These are phyloP conservation scores for Monilinia fructigena DNA, from an alignment of 2,329 filamentous ascomycete genomes.

Conservation along the genomic window DNA sequence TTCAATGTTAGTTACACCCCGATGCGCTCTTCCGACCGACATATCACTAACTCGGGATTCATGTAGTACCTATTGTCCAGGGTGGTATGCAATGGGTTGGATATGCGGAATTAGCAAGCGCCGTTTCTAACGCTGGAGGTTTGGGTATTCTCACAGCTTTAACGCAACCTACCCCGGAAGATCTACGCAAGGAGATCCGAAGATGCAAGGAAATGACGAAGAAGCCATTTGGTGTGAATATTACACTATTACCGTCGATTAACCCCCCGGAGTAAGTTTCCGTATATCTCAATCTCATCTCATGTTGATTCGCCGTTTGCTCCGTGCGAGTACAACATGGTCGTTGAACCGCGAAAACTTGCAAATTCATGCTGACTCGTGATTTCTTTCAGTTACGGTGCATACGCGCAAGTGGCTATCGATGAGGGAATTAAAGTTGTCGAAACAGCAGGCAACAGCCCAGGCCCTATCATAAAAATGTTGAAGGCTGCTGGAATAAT, in stretches of 20 bases:
- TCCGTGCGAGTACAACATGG: slow-evolving; percentile 12
- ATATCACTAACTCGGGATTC: slow-evolving; percentile 3
- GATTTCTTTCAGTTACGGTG: slow-evolving; percentile 56
- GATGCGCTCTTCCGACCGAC: not conserved
- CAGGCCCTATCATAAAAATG: slow-evolving; percentile 84
- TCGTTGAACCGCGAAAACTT: slow-evolving; percentile 4
- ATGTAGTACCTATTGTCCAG: slow-evolving; percentile 73
- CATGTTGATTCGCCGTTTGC: slow-evolving; percentile 20
- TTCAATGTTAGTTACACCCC: slow-evolving; percentile 39
- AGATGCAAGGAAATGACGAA: slow-evolving; percentile 77
- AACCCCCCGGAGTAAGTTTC: slow-evolving; percentile 68
- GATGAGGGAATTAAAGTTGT: slow-evolving; percentile 90
- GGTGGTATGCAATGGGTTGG: slow-evolving; percentile 87
- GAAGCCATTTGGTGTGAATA: slow-evolving; percentile 86
- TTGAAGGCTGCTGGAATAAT: slow-evolving; percentile 77
- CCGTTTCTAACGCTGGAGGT: slow-evolving; percentile 78
- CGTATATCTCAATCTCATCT: slow-evolving; percentile 9
- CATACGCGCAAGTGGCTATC: slow-evolving; percentile 88
- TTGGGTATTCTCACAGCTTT: slow-evolving; percentile 82
- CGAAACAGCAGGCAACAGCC: slow-evolving; percentile 88
- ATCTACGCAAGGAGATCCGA: slow-evolving; percentile 89
- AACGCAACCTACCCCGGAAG: slow-evolving; percentile 89
- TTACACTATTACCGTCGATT: slow-evolving; percentile 87
- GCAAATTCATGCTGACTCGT: slow-evolving; percentile 9
- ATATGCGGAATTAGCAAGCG: slow-evolving; percentile 73